Evolutionary conservation across 2,329 filamentous ascomycete genomes (phyloP), one percentile per base, ranked within the genome.

Genomic region (Penicillium sp.): DNA sequence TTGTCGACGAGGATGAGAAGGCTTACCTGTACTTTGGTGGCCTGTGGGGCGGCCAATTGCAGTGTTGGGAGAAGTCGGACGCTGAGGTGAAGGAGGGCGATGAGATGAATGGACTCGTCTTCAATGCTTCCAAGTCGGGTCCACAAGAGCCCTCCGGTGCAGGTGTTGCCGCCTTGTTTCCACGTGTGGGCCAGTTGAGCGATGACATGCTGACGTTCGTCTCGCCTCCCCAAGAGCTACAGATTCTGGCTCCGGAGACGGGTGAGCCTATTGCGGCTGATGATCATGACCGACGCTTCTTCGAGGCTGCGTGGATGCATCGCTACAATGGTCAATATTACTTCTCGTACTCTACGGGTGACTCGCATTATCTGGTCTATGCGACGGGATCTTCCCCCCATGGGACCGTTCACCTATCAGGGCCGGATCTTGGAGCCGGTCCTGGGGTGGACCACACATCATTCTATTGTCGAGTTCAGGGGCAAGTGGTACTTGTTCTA

Each of bases 271-370:
- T 93, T 53, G 70, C 77, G 1, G 87, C 87, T 10, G 84, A 88
- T 67, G 89, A 93, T 74, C 90, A 93, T 72, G 88, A 89, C 61
- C 77, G 88, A 16, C 83, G 90, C 7, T 93, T 93, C 82, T 93
- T 93, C 73, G 90, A 93, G 78, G 90, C 89, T 0, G 87, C 90
- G 2, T 93, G 90, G 90, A 81, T 92, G 82, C 90, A 93, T 79
- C 91, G 90, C 81, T 85, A 86, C 70, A 78, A 83, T 0, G 88
- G 83, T 1, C 83, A 80, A 61, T 92, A 92, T 77, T 92, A 92
- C 79, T 90, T 92, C 73, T 88, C 85, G 58, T 92, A 92, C 79
- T 91, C 88, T 64, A 93, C 89, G 1, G 90, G 90, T 22, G 90
- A 93, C 76, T 88, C 90, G 35, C 90, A 93, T 75, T 91, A 83